These are phyloP conservation scores for Penicillium flavigenum DNA, from an alignment of 495 filamentous ascomycete species.

Conservation along the genomic window DNA sequence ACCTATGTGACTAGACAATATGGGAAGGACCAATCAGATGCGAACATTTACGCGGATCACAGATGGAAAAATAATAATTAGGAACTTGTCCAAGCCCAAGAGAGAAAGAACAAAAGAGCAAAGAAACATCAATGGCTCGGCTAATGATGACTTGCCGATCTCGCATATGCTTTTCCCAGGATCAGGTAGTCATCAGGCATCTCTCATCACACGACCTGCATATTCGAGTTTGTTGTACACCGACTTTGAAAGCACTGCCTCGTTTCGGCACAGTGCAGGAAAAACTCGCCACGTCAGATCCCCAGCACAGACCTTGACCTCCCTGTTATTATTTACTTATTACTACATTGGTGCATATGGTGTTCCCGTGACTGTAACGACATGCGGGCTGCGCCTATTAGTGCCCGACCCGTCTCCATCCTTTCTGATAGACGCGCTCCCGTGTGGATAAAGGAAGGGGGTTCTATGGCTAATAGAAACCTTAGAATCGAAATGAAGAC, in stretches of 20 bases:
- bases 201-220: constrained; percentile 17
- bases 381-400: constrained; percentile 46
- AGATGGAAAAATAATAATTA: background rate
- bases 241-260: constrained; percentile 16
- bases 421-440: constrained; percentile 35
- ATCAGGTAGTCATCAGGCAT: constrained; percentile 18
- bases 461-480: background rate
- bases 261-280: constrained; percentile 10
- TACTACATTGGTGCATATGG: constrained; percentile 25
- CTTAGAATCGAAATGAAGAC: background rate
- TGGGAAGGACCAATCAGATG: background rate
- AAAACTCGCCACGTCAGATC: constrained; percentile 17
- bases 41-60: background rate
- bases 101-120: background rate
- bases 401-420: constrained; percentile 34
- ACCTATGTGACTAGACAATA: constrained; percentile 5
- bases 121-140: constrained; percentile 6
- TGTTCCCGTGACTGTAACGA: constrained; percentile 42
- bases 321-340: background rate
- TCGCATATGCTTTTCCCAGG: constrained; percentile 6
- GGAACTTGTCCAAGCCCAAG: background rate
- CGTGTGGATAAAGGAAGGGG: constrained; percentile 27
- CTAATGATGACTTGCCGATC: constrained; percentile 7
- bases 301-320: constrained; percentile 5
- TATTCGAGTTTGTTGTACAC: constrained; percentile 11